A percentile compares a stretch with the other conserved stretches of the same genome.
These are phyloP conservation scores for Plenodomus tracheiphilus DNA, from an alignment of 2,329 filamentous ascomycete species.

Conservation along the genomic window DNA sequence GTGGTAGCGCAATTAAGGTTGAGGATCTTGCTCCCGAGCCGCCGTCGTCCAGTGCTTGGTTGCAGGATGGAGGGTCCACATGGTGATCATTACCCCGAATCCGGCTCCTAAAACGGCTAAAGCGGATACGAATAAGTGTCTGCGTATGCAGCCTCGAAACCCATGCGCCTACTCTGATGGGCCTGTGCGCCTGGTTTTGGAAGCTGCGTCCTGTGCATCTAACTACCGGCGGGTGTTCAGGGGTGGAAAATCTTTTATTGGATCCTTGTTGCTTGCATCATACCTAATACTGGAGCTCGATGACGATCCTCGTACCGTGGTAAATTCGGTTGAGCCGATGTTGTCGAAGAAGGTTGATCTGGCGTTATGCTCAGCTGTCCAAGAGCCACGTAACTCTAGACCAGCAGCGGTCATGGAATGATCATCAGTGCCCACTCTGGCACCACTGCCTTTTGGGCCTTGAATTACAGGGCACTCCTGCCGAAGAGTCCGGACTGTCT, in stretches of 20 bases:
- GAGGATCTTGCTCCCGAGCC: constrained; percentile 21
- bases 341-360: constrained; percentile 9
- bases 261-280: constrained; percentile 9
- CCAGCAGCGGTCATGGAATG: constrained; percentile 2
- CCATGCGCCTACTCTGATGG: constrained; percentile 21
- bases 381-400: constrained; percentile 11
- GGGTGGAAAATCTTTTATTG: constrained; percentile 5
- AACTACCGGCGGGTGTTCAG: constrained; percentile 8
- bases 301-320: constrained; percentile 10
- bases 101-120: constrained; percentile 24
- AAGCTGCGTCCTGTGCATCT: constrained; percentile 10
- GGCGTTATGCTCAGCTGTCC: constrained; percentile 4
- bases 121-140: constrained; percentile 19
- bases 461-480: constrained; percentile 8
- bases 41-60: constrained; percentile 15
- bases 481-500: constrained; percentile 14
- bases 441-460: constrained; percentile 2
- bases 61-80: constrained; percentile 23
- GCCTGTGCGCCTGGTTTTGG: constrained; percentile 11
- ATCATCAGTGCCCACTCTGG: constrained; percentile 2
- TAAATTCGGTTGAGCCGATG: constrained; percentile 1
- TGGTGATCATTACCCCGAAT: constrained; percentile 25
- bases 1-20: constrained; percentile 29
- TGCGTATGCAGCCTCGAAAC: neutral
- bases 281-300: constrained; percentile 10